Conservation (phyloP, 140 eudicot genomes). For the Stevia rebaudiana region DNA sequence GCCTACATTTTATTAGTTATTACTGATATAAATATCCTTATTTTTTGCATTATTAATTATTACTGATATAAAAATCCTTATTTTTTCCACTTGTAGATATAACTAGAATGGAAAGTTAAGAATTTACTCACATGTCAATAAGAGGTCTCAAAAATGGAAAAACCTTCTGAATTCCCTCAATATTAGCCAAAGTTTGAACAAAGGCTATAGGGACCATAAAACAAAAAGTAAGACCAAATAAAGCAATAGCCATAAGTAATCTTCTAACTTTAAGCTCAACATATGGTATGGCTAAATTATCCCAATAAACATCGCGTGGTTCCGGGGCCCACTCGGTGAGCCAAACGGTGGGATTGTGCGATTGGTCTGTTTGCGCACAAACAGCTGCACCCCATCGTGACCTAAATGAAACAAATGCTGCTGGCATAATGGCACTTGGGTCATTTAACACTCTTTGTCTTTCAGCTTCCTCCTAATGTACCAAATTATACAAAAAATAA, state of each 20-base stretch:
- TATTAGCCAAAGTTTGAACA: slow-evolving; percentile 85
- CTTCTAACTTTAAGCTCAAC: slow-evolving; percentile 72
- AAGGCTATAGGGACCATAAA: slow-evolving; percentile 96
- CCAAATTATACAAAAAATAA: not conserved
- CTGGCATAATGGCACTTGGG: slow-evolving; percentile 74
- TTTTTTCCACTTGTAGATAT: not conserved
- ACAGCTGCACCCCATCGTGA: slow-evolving; percentile 99
- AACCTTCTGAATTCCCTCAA: slow-evolving; percentile 74
- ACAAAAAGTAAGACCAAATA: slow-evolving; percentile 79
- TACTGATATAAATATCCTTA: not conserved
- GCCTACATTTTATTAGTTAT: not conserved
- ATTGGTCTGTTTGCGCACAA: slow-evolving; percentile 91
- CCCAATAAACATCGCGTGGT: slow-evolving; percentile 94
- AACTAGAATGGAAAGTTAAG: not conserved
- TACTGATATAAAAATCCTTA: no score
- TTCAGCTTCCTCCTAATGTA: slow-evolving; percentile 59
- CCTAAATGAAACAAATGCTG: slow-evolving; percentile 89
- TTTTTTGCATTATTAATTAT: not conserved
- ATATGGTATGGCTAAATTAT: slow-evolving; percentile 82
- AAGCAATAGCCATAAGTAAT: slow-evolving; percentile 70
- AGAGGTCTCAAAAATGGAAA: slow-evolving; percentile 68
- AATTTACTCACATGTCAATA: slow-evolving; percentile 56
- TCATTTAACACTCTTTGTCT: slow-evolving; percentile 74
- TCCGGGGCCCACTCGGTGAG: slow-evolving; percentile 98
- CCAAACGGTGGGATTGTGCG: slow-evolving; percentile 85